Base-by-base conservation (phyloP, 306 rosid species). In the Cucumis hystrix region DNA sequence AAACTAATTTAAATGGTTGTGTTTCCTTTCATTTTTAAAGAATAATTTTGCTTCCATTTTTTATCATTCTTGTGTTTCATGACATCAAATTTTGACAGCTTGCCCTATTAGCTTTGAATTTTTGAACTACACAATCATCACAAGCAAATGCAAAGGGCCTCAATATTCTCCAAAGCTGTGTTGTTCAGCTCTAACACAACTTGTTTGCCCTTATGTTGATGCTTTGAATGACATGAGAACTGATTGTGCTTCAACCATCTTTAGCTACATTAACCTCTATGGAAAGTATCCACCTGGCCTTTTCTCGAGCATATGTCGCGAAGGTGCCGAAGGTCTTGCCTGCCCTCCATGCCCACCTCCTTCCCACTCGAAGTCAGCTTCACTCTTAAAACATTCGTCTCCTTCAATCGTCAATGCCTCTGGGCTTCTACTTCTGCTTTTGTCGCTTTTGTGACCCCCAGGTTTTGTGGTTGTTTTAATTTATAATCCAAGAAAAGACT, bases 221-320 rank as follows among this genome's bases (percentile, higher is more conserved):
- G 89, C 71, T 66, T 0, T 95, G 39, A 92, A 95, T 35, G 97
- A 95, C 79, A 64, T 88, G 76, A 84, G 89, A 1, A 92, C 85
- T 23, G 91, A 86, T 25, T 95, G 99, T 35, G 89, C 99, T 47
- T 76, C 96, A 14, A 95, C 90, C 79, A 90, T 95, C 96, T 95
- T 95, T 86, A 90, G 93, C 83, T 92, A 95, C 87, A 90, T 95
- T n/a, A 88, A 92, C 83, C 87, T 95, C 61, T 84, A 92, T 6
- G 98, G 98, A 47, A 85, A 80, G 63, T 95, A 95, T 90, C 98
- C 99, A 16, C 91, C 99, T 0, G 99, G 99, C 62, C 96, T 95
- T 80, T 95, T 95, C 58, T 79, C 97, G 21, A 83, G 84, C 1
- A 87, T 83, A 82, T 95, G 98, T 73, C 86, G 55, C 0, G 98